These are phyloP conservation scores for Naegleria lovaniensis DNA, from an alignment of 208 protist species.

Conservation along the genomic window DNA sequence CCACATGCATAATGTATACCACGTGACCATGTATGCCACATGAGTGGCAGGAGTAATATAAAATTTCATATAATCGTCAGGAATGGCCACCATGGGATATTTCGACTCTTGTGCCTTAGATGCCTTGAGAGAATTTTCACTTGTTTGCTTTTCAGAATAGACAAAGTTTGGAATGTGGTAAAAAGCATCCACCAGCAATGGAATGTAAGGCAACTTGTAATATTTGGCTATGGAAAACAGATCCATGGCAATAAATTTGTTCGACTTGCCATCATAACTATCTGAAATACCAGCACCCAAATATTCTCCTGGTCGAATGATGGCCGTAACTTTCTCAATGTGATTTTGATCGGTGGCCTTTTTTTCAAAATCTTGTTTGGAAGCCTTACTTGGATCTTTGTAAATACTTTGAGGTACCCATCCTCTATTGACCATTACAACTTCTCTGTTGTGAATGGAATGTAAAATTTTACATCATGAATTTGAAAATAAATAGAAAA, in stretches of 20 bases:
- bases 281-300: background rate
- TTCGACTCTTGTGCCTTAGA: background rate
- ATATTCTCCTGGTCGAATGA: background rate
- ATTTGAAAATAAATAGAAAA: too few species aligned
- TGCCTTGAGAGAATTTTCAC: background rate
- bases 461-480: too few species aligned
- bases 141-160: background rate
- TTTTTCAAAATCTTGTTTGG: background rate
- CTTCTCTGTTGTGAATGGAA: background rate
- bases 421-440: slow-evolving; percentile 11
- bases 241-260: background rate
- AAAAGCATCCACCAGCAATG: background rate
- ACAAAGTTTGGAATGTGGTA: background rate
- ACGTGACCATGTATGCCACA: background rate
- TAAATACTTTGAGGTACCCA: slow-evolving; percentile 1
- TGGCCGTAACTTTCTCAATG: background rate
- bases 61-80: background rate
- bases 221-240: background rate
- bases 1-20: background rate
- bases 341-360: background rate
- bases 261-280: background rate
- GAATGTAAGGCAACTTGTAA: background rate
- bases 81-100: background rate
- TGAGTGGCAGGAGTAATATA: background rate
- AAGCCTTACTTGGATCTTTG: background rate